Percentiles rank a stretch among this genome's conserved stretches.
phyloP scores from a whole-genome alignment of 163 green algal species.

The Chlorella variabilis region DNA sequence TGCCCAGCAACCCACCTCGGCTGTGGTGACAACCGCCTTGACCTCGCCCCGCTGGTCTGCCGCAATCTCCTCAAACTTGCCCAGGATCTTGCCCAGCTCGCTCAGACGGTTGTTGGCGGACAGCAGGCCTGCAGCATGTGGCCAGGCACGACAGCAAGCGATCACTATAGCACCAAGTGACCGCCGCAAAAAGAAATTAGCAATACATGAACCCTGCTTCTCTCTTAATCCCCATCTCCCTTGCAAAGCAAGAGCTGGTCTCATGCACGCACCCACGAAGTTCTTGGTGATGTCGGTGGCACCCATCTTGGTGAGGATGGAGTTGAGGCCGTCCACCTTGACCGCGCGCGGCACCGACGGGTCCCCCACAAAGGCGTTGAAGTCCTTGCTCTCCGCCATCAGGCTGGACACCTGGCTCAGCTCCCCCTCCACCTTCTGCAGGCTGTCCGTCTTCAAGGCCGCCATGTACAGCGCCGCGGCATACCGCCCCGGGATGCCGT shows the following conservation, averaged over 20 bases:
- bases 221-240: too few species aligned
- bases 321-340: slow-evolving; percentile 58
- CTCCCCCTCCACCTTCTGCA: slow-evolving; percentile 58
- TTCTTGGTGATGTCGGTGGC: slow-evolving; percentile 63
- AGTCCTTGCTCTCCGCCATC: slow-evolving; percentile 48
- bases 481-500: slow-evolving; percentile 60
- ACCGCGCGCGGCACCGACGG: slow-evolving; percentile 53
- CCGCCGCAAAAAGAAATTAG: too few species aligned
- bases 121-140: slow-evolving; percentile 51
- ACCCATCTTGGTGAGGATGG: slow-evolving; percentile 54
- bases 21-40: slow-evolving; percentile 65
- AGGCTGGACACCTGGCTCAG: slow-evolving; percentile 42
- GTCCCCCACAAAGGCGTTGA: slow-evolving; percentile 62
- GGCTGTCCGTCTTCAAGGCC: slow-evolving; percentile 46
- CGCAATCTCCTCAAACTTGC: slow-evolving; percentile 56
- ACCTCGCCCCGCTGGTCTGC: slow-evolving; percentile 56
- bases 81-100: slow-evolving; percentile 51
- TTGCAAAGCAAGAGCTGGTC: too few species aligned
- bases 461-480: slow-evolving; percentile 65
- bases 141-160: neutral
- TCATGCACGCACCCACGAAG: slow-evolving; percentile 58
- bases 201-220: too few species aligned
- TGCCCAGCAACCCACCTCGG: slow-evolving; percentile 44
- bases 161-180: neutral
- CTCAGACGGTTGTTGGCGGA: slow-evolving; percentile 63